Percentiles rank a stretch among this genome's conserved stretches.
Evolutionary conservation across 106 monocot genomes (phyloP).

Genomic region (Allium sativum): DNA sequence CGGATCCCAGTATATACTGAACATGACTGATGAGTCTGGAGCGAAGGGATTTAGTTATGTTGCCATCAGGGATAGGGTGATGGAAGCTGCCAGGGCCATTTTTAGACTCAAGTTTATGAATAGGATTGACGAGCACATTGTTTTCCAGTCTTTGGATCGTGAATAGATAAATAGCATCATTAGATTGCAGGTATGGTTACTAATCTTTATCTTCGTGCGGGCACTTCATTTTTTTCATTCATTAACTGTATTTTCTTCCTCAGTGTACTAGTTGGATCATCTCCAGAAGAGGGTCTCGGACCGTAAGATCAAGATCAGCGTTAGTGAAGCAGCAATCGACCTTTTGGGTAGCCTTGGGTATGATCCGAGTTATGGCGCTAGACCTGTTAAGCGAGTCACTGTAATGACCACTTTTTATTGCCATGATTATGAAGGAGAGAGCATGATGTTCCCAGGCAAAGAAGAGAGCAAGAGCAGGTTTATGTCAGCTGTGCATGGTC

Average conservation of each 20-base stretch:
- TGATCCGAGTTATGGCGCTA: conserved; percentile 94
- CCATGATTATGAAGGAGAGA: no score
- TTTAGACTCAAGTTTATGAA: conserved; percentile 99
- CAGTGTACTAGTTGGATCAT: conserved; percentile 46
- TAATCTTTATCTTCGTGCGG: neutral
- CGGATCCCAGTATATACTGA: conserved; percentile 91
- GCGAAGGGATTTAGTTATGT: conserved; percentile 52
- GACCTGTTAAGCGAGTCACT: conserved; percentile 97
- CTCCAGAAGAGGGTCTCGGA: conserved; percentile 67
- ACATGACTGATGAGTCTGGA: conserved; percentile 39
- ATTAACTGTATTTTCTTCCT: neutral
- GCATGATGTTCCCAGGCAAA: no score
- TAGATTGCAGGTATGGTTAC: conserved; percentile 60
- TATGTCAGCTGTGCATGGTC: no score
- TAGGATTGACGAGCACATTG: conserved; percentile 90
- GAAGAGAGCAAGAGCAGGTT: no score
- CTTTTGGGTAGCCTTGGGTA: conserved; percentile 86
- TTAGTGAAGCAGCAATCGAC: conserved; percentile 65
- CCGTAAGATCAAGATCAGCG: conserved; percentile 62
- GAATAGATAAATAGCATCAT: conserved; percentile 88
- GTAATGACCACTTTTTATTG: no score
- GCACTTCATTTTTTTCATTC: neutral
- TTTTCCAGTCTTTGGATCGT: conserved; percentile 88
- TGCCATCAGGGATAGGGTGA: conserved; percentile 69
- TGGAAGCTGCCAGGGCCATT: conserved; percentile 81